Evolutionary conservation across 106 monocot genomes (phyloP), one percentile per base, ranked within the genome.

Genomic region (Phalaenopsis equestris): DNA sequence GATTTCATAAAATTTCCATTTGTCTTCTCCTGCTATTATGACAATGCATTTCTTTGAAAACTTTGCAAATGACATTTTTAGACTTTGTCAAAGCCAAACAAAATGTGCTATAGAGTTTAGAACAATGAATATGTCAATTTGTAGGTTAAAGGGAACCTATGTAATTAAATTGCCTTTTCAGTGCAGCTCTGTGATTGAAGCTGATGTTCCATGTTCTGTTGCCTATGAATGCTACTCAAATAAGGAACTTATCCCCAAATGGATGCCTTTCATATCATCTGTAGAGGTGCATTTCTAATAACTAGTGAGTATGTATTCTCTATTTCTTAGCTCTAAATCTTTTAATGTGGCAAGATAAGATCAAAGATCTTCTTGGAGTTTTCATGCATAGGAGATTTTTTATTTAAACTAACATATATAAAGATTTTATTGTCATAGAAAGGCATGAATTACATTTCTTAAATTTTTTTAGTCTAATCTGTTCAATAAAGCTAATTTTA

Each of bases 251-350:
- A 93, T 99, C 80, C 91, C 95, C 48, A 64, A 86, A 81, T 99
- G 99, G 99, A 95, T 95, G 99, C 91, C 99, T 65, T 99, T 95
- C 84, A 99, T 99, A 79, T 95, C 92, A 42, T 88, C 95, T 74
- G 99, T 99, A 52, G 87, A 93, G 89, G 99, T 99, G 84, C 79
- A 52, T 65, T 89, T 56, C 23, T 64, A 21, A 38, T 8, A 18
- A 61, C 39, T 42, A 64, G 37, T 80, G 56, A 83, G 56, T 73
- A 58, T 30, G 30, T 73, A 72, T 80, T 76, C 68, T 45, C 23
- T 42, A 43, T 57, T 15, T 10, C 48, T 74, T 74, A 38, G 0
- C 45, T 1, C 45, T 42, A 41, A 74, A 36, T 19, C 4, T 42
- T 5, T 74, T 43, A 8, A 10, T 42, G 6, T 19, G 5, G 41